Evolutionary conservation across 768 basidiomycete species (phyloP), one percentile per base, ranked within the genome.

Genomic region (Termitomyces sp.): DNA sequence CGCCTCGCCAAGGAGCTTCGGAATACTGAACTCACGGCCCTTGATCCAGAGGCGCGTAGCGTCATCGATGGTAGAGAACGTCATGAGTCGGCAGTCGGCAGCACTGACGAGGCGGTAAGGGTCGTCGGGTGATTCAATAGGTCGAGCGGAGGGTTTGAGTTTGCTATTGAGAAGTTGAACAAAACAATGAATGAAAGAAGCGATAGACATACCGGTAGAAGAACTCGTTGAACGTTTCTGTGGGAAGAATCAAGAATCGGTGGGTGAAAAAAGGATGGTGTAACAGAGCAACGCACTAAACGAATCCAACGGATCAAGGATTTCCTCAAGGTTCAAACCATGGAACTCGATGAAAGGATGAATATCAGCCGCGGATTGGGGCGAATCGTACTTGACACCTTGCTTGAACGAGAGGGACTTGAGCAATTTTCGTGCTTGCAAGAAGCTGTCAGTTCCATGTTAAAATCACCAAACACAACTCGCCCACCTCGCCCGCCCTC

Each of bases 11-110:
- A 98, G 79, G 34, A 99, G 77, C 1, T 86, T 80, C 5, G 73
- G 79, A 3, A 98, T 79, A 1, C 85, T 87, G 67, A 99, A 98
- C 63, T 97, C 94, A 42, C 94, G 85, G 3, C 96, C 96, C 66
- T 98, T 98, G 73, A 98, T 96, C 96, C 96, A 99, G 0, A 99
- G 73, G 23, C 79, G 76, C 2, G 94, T 97, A 1, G 96, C 96
- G 55, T 92, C 90, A 47, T 72, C 75, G 8, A 97, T 86, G 0
- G 84, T 88, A 69, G 91, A 86, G 70, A 98, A 99, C 1, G 88
- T 84, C 88, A 98, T 94, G 58, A 97, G 79, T n/a, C 96, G 88
- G 67, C 91, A 98, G 74, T 99, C 96, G 1, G 95, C 97, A n/a
- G 84, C 85, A 56, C 87, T 89, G 55, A 98, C 91, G 12, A 96